A percentile compares a stretch with the other conserved stretches of the same genome.
Evolutionary conservation across 177 flowering plant genomes (phyloP).

Genomic region (Vitis hybrid): DNA sequence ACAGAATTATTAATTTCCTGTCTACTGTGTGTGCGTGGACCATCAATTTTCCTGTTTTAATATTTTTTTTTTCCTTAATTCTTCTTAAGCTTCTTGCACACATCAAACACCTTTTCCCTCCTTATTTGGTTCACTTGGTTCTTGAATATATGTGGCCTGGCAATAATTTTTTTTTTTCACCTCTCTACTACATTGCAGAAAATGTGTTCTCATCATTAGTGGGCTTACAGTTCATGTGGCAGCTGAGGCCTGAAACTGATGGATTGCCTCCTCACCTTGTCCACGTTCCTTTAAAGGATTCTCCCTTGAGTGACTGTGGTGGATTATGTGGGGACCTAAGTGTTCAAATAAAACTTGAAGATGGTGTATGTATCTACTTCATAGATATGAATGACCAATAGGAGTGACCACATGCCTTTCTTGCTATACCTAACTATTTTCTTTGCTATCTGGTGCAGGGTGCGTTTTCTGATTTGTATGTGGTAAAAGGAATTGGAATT

Average conservation of each 20-base stretch:
- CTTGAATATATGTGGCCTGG: neutral
- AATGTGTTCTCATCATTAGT: slow-evolving; percentile 92
- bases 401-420: neutral
- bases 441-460: slow-evolving; percentile 50
- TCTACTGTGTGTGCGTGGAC: neutral
- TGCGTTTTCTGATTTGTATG: slow-evolving; percentile 74
- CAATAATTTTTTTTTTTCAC: slow-evolving; percentile 4
- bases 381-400: neutral
- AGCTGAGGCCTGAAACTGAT: slow-evolving; percentile 63
- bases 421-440: neutral
- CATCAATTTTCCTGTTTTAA: neutral
- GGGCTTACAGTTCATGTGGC: slow-evolving; percentile 86
- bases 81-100: neutral
- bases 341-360: slow-evolving; percentile 78
- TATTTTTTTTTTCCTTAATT: neutral
- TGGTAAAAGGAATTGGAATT: slow-evolving; percentile 76
- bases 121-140: slow-evolving; percentile 1
- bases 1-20: neutral
- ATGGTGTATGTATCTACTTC: slow-evolving; percentile 53
- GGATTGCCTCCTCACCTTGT: slow-evolving; percentile 67
- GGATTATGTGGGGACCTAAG: slow-evolving; percentile 85
- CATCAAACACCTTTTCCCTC: neutral
- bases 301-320: slow-evolving; percentile 89
- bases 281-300: slow-evolving; percentile 87
- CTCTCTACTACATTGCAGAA: slow-evolving; percentile 48